Evolutionary conservation across 495 filamentous ascomycete species (phyloP).

Genomic region (Eremomyces bilateralis): DNA sequence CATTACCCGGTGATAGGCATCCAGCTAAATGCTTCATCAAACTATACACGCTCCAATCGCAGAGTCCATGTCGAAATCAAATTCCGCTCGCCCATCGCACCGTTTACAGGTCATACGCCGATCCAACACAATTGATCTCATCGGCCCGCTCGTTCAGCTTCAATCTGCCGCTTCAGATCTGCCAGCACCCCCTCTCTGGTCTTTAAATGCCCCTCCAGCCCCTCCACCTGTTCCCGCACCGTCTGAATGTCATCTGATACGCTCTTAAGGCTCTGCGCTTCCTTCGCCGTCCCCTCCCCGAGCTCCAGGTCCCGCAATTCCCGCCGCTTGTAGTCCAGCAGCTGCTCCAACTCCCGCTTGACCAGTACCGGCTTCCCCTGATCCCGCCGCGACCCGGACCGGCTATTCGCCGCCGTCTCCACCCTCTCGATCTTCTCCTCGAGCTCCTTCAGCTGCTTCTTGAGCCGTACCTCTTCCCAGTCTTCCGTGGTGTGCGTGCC

Average conservation of each 20-base stretch:
- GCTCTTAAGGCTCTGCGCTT: slow-evolving; percentile 23
- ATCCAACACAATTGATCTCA: slow-evolving; percentile 2
- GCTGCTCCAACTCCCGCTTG: slow-evolving; percentile 78
- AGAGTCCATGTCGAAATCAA: no score
- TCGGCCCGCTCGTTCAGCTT: slow-evolving; percentile 30
- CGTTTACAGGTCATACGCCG: no score
- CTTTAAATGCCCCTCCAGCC: slow-evolving; percentile 21
- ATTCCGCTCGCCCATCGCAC: no score
- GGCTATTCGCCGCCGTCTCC: slow-evolving; percentile 36
- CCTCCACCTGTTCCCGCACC: slow-evolving; percentile 24
- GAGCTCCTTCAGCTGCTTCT: slow-evolving; percentile 72
- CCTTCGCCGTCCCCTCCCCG: slow-evolving; percentile 15
- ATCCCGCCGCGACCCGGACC: slow-evolving; percentile 33
- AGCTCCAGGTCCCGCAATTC: slow-evolving; percentile 30
- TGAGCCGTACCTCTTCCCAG: slow-evolving; percentile 91
- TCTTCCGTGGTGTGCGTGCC: slow-evolving; percentile 44
- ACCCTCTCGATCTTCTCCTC: slow-evolving; percentile 65
- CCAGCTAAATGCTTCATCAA: no score
- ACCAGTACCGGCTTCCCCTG: slow-evolving; percentile 59
- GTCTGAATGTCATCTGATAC: slow-evolving; percentile 26
- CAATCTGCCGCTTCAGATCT: slow-evolving; percentile 28
- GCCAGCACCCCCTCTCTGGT: slow-evolving; percentile 30
- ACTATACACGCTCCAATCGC: no score
- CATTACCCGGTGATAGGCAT: no score
- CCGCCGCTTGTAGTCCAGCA: slow-evolving; percentile 59